These are phyloP conservation scores for Limonomyces culmigenus DNA, from an alignment of 1,284 basidiomycete species.

Conservation along the genomic window DNA sequence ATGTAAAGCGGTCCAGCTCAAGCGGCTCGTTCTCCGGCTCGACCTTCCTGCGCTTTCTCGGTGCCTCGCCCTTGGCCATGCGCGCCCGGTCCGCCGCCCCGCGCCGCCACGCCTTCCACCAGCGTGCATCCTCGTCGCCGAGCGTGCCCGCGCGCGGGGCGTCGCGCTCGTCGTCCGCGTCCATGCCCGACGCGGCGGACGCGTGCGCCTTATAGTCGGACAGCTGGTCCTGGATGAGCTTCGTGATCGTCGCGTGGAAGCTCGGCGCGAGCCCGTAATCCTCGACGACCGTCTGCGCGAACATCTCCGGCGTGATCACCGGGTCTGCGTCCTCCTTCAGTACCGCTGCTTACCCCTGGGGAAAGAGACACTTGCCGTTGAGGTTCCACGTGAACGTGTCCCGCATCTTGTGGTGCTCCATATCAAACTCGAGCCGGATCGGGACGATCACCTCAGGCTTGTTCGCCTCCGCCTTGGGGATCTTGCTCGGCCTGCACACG, in stretches of 20 bases:
- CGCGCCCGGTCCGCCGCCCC: too few species aligned
- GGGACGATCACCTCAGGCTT: constrained; percentile 74
- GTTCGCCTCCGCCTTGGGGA: constrained; percentile 39
- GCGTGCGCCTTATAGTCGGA: constrained; percentile 62
- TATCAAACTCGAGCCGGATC: constrained; percentile 88
- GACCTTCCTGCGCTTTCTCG: constrained; percentile 19
- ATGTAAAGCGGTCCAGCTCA: constrained; percentile 25
- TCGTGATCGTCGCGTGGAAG: constrained; percentile 64
- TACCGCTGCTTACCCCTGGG: background rate
- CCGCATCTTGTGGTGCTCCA: constrained; percentile 80
- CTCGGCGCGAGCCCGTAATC: constrained; percentile 70
- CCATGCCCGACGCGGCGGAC: constrained; percentile 17
- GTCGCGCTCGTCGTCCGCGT: constrained; percentile 13
- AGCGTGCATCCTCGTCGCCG: constrained; percentile 31
- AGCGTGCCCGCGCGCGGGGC: constrained; percentile 21
- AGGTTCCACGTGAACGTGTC: constrained; percentile 98
- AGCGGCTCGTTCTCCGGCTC: constrained; percentile 16
- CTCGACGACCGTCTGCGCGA: constrained; percentile 82
- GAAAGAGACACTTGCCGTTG: constrained; percentile 40
- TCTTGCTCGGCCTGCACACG: constrained; percentile 38
- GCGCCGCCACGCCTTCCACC: constrained; percentile 63
- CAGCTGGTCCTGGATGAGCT: constrained; percentile 78
- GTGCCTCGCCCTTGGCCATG: constrained; percentile 10
- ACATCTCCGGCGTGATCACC: constrained; percentile 75
- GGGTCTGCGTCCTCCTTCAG: constrained; percentile 37